These are phyloP conservation scores for Dichotomopilus funicola DNA, from an alignment of 2,329 filamentous ascomycete species.

Conservation along the genomic window DNA sequence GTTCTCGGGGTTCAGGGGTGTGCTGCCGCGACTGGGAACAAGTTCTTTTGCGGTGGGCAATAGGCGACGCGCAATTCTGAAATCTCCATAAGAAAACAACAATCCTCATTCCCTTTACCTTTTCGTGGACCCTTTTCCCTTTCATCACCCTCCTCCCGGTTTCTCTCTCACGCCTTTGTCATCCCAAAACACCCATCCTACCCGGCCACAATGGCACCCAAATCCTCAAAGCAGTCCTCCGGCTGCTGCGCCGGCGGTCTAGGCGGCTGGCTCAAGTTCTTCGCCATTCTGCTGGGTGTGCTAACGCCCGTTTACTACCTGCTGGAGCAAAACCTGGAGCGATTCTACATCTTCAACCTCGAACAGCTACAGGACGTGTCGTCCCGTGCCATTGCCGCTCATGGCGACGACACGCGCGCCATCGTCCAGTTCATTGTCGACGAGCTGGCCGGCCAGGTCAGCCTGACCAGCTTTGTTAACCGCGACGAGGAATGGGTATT, in stretches of 20 bases:
- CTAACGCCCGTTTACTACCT: conserved; percentile 48
- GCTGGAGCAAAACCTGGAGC: conserved; percentile 52
- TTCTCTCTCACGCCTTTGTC: neutral
- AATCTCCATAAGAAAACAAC: conserved; percentile 1
- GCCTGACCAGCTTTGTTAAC: conserved; percentile 52
- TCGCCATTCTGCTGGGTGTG: conserved; percentile 49
- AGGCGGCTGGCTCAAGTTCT: conserved; percentile 34
- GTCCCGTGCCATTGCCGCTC: conserved; percentile 55
- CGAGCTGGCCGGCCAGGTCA: conserved; percentile 55
- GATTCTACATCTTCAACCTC: conserved; percentile 70
- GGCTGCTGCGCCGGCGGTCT: conserved; percentile 8
- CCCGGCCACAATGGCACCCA: conserved; percentile 18
- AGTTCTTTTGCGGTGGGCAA: neutral
- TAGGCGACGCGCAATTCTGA: neutral
- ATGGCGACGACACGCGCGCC: conserved; percentile 68
- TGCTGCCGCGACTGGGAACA: no score
- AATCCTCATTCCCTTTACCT: neutral
- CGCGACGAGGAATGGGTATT: conserved; percentile 78
- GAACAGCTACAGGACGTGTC: conserved; percentile 63
- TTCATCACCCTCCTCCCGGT: neutral
- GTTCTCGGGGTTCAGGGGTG: no score
- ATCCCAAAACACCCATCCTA: neutral
- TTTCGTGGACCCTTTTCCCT: neutral
- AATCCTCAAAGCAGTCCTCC: conserved; percentile 13
- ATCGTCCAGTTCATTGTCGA: conserved; percentile 64